A percentile compares a stretch with the other conserved stretches of the same genome.
Evolutionary conservation across 495 filamentous ascomycete species (phyloP).

Genomic region (Pyronema domesticum): DNA sequence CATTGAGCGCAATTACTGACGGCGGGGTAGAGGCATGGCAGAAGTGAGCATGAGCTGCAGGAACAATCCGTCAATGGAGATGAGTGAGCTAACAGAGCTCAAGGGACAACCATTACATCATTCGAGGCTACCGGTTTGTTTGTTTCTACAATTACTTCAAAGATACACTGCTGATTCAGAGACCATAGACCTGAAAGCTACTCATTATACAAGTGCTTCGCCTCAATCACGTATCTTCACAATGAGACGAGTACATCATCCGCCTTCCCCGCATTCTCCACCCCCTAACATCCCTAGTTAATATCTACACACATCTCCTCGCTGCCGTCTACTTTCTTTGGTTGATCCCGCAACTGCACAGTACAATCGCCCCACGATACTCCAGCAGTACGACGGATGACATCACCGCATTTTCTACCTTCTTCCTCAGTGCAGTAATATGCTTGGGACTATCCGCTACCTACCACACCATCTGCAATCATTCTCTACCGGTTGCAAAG

Average conservation of each 20-base stretch:
- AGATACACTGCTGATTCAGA: neutral
- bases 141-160: neutral
- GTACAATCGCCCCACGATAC: conserved; percentile 45
- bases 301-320: conserved; percentile 78
- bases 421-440: conserved; percentile 54
- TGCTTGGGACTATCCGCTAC: conserved; percentile 77
- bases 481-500: conserved; percentile 37
- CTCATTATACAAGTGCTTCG: conserved; percentile 45
- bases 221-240: conserved; percentile 57
- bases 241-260: conserved; percentile 47
- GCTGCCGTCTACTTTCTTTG: conserved; percentile 37
- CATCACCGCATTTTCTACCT: conserved; percentile 53
- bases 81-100: neutral
- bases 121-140: conserved; percentile 43
- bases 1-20: neutral
- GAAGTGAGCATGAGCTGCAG: conserved; percentile 12
- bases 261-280: neutral
- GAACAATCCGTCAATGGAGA: neutral
- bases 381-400: conserved; percentile 44
- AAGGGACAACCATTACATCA: conserved; percentile 58
- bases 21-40: conserved; percentile 16
- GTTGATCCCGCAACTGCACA: conserved; percentile 29
- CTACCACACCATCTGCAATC: conserved; percentile 55
- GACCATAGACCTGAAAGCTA: conserved; percentile 34
- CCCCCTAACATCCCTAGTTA: conserved; percentile 33